Evolutionary conservation across 169 alveolate species (phyloP), one percentile per base, ranked within the genome.

Genomic region (Plasmodium reichenowi): DNA sequence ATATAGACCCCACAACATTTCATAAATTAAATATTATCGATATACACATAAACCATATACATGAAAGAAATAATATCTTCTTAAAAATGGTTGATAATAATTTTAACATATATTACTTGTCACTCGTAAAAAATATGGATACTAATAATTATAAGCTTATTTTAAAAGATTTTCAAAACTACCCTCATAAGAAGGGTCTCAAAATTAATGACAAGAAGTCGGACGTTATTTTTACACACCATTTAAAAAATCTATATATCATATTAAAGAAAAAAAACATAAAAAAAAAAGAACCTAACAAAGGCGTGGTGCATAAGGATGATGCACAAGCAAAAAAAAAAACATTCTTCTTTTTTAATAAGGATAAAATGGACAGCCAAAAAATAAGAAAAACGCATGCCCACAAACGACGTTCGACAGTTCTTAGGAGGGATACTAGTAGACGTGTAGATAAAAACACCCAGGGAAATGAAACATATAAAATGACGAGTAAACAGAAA

Each of bases 141-240:
- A 72, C 22, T 10, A 71, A 86, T 15, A 62, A 20, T 15, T 86
- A 10, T 58, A 86, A 86, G 60, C 17, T 86, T 17, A 68, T 72
- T 10, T 73, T 86, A 9, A 86, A 72, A 64, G 92, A 86, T 48
- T 86, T 86, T 29, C 92, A 86, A 38, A 86, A 86, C 72, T 86
- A 24, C n/a, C 92, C 92, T 54, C 86, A 72, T 45, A 86, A 86
- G 13, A 64, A 72, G 5, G 92, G 92, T 1, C 9, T 86, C 45
- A 72, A 72, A 56, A 72, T 86, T 71, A 50, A 72, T n/a, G 74
- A 58, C 7, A 70, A 86, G 58, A 60, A 86, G 1, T 15, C 68
- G 17, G 45, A 71, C 10, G 75, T 71, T 29, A 38, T 72, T 20
- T 86, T 64, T 60, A 86, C 87, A 4, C 70, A 71, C 45, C 75